Base-by-base conservation (phyloP, 2,329 filamentous ascomycete genomes). In the Colletotrichum trifolii region DNA sequence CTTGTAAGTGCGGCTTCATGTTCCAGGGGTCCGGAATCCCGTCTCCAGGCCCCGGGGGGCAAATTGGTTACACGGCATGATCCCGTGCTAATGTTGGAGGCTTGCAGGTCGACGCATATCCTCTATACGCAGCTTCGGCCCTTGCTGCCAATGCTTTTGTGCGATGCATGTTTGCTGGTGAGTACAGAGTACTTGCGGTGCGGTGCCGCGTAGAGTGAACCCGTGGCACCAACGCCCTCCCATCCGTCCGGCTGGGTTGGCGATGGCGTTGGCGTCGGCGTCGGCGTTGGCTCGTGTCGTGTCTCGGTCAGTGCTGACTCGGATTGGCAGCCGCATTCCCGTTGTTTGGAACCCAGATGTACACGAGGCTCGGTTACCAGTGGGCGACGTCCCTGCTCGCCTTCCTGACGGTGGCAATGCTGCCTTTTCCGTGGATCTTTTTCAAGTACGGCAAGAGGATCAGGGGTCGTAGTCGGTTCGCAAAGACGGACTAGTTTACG, bases 131-230 rank as follows among this genome's bases (percentile, higher is more conserved):
- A 34, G 91, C 91, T 50, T 89, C 85, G 63, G 93, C 93, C 4
- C 83, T 97, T 76, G 93, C 94, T 11, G 93, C 93, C 48, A 96
- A 97, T 72, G 91, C 90, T 50, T 92, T 96, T 75, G 86, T 91
- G 62, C 86, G 94, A 57, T 93, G 90, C 68, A 82, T 85, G 17
- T 96, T 96, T 80, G 94, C 91, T 65, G 83, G 84, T 86, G 72
- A 78, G 84, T 77, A 25, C 25, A 25, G 25, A 25, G 4, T 25
- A 25, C 25, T 25, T 5, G 25, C 25, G 3, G 25, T 25, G 25
- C 25, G 25, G 25, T 25, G 25, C 25, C 25, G 25, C 25, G 25
- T 25, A 25, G 25, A 25, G 25, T 25, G 25, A 36, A 15, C 54
- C 45, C 54, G 55, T 64, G 45, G 49, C 34, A 61, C 43, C 54